phyloP scores from a whole-genome alignment of 2,329 filamentous ascomycete genomes.

The Pseudogymnoascus sp. region DNA sequence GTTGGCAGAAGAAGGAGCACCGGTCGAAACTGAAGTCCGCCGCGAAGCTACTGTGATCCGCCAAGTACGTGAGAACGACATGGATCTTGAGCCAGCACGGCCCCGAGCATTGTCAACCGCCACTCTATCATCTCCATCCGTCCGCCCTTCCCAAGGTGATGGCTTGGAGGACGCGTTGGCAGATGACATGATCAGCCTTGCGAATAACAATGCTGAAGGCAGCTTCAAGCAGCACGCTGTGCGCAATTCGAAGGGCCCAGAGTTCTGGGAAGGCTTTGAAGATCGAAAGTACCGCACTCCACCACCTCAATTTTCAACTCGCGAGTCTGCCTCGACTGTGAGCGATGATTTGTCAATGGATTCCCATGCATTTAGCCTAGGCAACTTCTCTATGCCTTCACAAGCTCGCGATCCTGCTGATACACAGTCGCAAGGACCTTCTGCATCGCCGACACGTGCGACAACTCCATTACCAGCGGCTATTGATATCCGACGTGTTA shows the following conservation, averaged over 20 bases:
- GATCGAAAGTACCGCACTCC: conserved; percentile 49
- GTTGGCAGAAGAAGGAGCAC: conserved; percentile 77
- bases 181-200: conserved; percentile 48
- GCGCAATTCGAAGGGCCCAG: conserved; percentile 61
- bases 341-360: conserved; percentile 69
- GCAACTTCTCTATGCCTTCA: conserved; percentile 8
- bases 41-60: conserved; percentile 93
- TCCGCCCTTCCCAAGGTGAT: conserved; percentile 52
- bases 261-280: conserved; percentile 75
- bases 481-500: conserved; percentile 69
- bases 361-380: conserved; percentile 40
- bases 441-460: conserved; percentile 23
- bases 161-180: conserved; percentile 61
- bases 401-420: conserved; percentile 3
- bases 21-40: conserved; percentile 78
- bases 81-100: conserved; percentile 44
- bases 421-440: conserved; percentile 13
- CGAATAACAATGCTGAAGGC: neutral
- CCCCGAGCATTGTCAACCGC: conserved; percentile 41
- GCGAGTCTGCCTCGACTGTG: conserved; percentile 49
- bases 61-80: conserved; percentile 85
- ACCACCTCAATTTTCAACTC: conserved; percentile 46
- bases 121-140: conserved; percentile 58
- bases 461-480: conserved; percentile 39
- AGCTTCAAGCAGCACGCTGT: conserved; percentile 69